Conservation (phyloP, 352 stramenopile species). For the Pythium utonaiense region DNA sequence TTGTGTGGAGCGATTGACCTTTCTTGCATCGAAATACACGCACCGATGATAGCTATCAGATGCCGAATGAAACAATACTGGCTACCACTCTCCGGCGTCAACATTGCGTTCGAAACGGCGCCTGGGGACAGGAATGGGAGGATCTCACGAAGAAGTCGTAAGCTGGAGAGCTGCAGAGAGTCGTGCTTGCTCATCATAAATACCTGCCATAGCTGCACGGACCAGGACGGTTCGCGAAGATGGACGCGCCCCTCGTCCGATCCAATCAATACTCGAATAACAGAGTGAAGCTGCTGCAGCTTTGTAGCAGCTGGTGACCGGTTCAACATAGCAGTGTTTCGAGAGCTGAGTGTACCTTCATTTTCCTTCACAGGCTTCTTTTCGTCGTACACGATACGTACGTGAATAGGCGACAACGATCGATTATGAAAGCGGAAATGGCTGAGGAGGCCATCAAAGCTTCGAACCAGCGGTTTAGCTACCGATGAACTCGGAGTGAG, state of each 20-base stretch:
- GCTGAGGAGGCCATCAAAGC: conserved; percentile 79
- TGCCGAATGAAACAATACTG: conserved; percentile 5
- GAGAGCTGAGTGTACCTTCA: background rate
- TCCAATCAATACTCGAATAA: conserved; percentile 16
- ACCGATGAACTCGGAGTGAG: conserved; percentile 1
- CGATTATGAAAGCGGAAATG: conserved; percentile 90
- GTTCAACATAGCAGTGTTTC: background rate
- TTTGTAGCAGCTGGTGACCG: background rate
- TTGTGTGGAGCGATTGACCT: background rate
- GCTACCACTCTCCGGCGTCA: background rate
- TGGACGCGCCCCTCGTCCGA: conserved; percentile 23
- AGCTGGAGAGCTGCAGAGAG: conserved; percentile 6
- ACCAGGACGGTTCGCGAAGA: conserved; percentile 15
- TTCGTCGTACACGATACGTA: conserved; percentile 88
- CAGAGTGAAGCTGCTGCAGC: conserved; percentile 18
- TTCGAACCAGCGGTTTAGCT: conserved; percentile 15
- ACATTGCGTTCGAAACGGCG: background rate
- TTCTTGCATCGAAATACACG: background rate
- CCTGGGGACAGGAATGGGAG: conserved; percentile 9
- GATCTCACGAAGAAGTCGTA: conserved; percentile 15
- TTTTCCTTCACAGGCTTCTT: conserved; percentile 34
- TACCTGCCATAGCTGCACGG: conserved; percentile 15
- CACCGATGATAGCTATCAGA: conserved; percentile 12
- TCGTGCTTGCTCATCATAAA: conserved; percentile 6
- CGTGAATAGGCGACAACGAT: conserved; percentile 89